phyloP scores from a whole-genome alignment of 2,329 filamentous ascomycete genomes.

The Cladosporium sp. region DNA sequence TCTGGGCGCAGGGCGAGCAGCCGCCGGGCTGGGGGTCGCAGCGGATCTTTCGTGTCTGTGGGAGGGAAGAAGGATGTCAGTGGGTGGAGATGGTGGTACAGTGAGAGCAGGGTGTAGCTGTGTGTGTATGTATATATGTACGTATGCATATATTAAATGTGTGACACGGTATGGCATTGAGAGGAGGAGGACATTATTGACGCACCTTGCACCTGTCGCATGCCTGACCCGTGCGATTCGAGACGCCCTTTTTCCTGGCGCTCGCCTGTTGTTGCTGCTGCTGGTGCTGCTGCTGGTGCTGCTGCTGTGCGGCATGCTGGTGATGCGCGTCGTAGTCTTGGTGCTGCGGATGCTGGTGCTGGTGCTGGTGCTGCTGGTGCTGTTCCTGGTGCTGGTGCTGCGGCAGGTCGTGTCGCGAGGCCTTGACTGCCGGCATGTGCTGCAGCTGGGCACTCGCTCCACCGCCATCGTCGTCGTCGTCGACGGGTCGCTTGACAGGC shows the following conservation, averaged over 20 bases:
- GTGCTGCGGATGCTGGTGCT: background rate
- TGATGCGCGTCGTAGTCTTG: constrained; percentile 9
- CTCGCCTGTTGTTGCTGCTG: constrained; percentile 16
- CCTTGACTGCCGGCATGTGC: constrained; percentile 17
- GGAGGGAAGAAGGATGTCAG: background rate
- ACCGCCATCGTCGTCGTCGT: constrained; percentile 25
- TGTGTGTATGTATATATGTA: background rate
- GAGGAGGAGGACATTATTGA: constrained; percentile 7
- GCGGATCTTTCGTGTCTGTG: constrained; percentile 78
- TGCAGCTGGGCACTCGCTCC: background rate
- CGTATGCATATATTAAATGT: background rate
- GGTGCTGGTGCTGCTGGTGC: constrained; percentile 15
- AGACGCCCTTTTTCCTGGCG: constrained; percentile 53
- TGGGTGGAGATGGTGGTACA: background rate
- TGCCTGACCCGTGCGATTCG: constrained; percentile 74
- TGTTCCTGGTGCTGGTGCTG: background rate
- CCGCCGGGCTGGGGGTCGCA: constrained; percentile 80
- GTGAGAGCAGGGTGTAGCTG: background rate
- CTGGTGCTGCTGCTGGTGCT: background rate
- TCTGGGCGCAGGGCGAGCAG: constrained; percentile 78
- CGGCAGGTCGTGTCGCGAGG: constrained; percentile 14
- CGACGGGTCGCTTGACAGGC: constrained; percentile 31
- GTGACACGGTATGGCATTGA: background rate
- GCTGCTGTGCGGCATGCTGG: constrained; percentile 19
- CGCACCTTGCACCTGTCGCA: constrained; percentile 85